A percentile compares a stretch with the other conserved stretches of the same genome.
These are phyloP conservation scores for Clitopilus hobsonii DNA, from an alignment of 768 basidiomycete genomes.

Conservation along the genomic window DNA sequence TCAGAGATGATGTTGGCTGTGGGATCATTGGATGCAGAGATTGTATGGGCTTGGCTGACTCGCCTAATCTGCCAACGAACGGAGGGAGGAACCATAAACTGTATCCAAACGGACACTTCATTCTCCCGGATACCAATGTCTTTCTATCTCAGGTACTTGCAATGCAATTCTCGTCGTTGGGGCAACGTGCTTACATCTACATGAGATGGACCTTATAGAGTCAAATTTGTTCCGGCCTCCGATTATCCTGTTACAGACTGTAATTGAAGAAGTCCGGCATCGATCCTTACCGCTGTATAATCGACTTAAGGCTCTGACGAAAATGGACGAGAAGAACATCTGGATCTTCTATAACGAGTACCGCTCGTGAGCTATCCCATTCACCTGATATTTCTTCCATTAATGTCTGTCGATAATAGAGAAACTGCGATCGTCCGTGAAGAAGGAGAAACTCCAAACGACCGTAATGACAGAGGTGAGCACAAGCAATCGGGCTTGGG, in stretches of 20 bases:
- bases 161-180: conserved; percentile 3
- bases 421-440: conserved; percentile 78
- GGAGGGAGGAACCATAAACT: conserved; percentile 55
- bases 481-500: not conserved
- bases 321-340: conserved; percentile 79
- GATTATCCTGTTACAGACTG: conserved; percentile 90
- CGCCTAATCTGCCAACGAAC: conserved; percentile 41
- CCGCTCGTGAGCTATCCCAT: conserved; percentile 51
- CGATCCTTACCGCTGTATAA: conserved; percentile 90
- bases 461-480: conserved; percentile 89
- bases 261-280: conserved; percentile 94
- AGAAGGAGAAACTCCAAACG: conserved; percentile 83
- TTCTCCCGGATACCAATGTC: conserved; percentile 94
- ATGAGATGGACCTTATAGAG: conserved; percentile 97
- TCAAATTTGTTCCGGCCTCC: conserved; percentile 71
- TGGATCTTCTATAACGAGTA: conserved; percentile 90
- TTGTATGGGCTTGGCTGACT: conserved; percentile 43
- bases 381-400: not conserved
- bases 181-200: not conserved
- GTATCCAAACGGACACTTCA: conserved; percentile 68
- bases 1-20: conserved; percentile 88
- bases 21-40: conserved; percentile 68
- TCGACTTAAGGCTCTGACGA: conserved; percentile 79
- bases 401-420: conserved; percentile 31
- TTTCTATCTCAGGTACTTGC: conserved; percentile 77